Percentiles rank a stretch among this genome's conserved stretches.
phyloP scores from a whole-genome alignment of 495 filamentous ascomycete species.

The Lepidopterella palustris region DNA sequence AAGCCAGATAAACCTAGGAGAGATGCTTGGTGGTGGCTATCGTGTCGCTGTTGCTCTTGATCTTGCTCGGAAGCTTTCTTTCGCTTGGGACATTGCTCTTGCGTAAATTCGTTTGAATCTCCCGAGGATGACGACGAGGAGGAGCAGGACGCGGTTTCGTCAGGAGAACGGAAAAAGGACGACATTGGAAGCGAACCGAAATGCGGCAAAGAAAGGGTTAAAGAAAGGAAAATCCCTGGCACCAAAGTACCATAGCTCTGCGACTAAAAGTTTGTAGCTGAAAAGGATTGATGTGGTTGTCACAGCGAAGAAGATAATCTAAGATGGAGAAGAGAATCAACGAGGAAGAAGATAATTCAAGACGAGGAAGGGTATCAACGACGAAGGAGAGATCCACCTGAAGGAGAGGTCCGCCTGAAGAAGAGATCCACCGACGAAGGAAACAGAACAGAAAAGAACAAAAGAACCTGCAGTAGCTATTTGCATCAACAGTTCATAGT shows the following conservation, averaged over 20 bases:
- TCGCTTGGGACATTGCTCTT: not conserved
- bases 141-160: not conserved
- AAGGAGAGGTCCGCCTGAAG: not conserved
- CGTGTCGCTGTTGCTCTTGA: too few relatives aligned
- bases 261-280: too few relatives aligned
- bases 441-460: not conserved
- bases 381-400: too few relatives aligned
- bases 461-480: not conserved
- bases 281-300: too few relatives aligned
- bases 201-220: not conserved
- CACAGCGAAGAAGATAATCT: too few relatives aligned
- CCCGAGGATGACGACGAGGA: too few relatives aligned
- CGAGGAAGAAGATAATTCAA: too few relatives aligned
- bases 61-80: not conserved
- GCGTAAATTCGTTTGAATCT: not conserved
- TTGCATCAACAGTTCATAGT: not conserved
- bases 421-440: not conserved
- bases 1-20: not conserved
- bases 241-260: not conserved
- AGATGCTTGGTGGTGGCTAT: not conserved
- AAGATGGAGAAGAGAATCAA: too few relatives aligned
- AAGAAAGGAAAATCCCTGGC: not conserved
- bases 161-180: constrained; percentile 1
- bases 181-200: not conserved
- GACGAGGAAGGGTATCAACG: too few relatives aligned